phyloP scores from a whole-genome alignment of 2,329 filamentous ascomycete species.

The Orbilia quercus region DNA sequence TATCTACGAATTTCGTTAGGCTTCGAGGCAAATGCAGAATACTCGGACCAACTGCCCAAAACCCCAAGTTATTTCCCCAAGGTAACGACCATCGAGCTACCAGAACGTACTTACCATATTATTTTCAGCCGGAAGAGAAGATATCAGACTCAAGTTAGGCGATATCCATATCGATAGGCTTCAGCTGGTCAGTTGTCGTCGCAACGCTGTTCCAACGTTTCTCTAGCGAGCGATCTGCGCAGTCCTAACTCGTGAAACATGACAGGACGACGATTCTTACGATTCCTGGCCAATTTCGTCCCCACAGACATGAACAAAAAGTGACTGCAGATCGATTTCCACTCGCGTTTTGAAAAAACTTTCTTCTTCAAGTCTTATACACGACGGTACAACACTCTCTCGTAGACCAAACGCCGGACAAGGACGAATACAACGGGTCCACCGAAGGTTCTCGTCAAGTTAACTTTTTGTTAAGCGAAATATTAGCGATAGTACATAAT shows the following conservation, averaged over 20 bases:
- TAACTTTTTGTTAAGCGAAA: conserved; percentile 17
- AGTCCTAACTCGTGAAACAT: conserved; percentile 1
- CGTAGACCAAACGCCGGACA: too few species aligned
- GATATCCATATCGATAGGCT: neutral
- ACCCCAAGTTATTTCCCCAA: conserved; percentile 12
- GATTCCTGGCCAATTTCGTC: neutral
- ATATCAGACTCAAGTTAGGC: neutral
- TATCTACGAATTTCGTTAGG: neutral
- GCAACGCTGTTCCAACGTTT: too few species aligned
- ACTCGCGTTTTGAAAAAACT: neutral
- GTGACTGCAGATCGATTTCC: neutral
- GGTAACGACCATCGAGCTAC: neutral
- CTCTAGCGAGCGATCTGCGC: neutral
- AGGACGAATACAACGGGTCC: neutral
- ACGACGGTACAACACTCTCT: too few species aligned
- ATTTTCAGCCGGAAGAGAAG: neutral
- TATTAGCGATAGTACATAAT: conserved; percentile 22
- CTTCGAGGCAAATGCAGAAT: neutral
- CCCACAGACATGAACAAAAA: neutral
- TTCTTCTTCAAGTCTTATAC: neutral
- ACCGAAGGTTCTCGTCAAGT: conserved; percentile 2
- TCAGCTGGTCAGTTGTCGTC: neutral
- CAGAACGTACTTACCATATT: neutral
- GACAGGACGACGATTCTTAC: conserved; percentile 1
- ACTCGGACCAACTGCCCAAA: too few species aligned